Conservation (phyloP, 805 yeast genomes). For the Pichia manshurica region DNA sequence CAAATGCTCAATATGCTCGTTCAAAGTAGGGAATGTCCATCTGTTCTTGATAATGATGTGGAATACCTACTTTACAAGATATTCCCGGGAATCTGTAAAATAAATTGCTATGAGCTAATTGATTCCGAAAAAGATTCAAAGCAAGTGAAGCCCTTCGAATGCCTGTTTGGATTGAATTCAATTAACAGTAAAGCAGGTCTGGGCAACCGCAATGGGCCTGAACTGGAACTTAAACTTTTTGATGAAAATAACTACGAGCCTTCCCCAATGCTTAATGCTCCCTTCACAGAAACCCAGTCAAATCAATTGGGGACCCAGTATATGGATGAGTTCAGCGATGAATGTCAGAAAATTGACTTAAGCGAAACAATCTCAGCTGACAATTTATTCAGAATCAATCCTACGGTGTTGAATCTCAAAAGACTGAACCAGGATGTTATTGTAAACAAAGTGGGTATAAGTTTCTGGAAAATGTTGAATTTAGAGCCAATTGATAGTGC, state of each 20-base stretch:
- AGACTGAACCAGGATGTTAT: conserved; percentile 36
- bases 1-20: conserved; percentile 8
- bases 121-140: conserved; percentile 15
- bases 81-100: conserved; percentile 26
- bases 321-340: neutral
- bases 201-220: neutral
- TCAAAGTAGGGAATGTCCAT: conserved; percentile 20
- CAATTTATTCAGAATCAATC: conserved; percentile 31
- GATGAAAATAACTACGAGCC: conserved; percentile 34
- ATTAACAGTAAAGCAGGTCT: neutral
- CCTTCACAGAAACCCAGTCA: neutral
- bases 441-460: conserved; percentile 42
- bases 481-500: conserved; percentile 46
- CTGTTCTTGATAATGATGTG: conserved; percentile 17
- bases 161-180: conserved; percentile 19
- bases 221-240: conserved; percentile 11
- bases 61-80: conserved; percentile 19
- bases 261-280: conserved; percentile 25
- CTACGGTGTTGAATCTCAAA: conserved; percentile 33
- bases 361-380: conserved; percentile 16
- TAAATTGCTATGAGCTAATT: conserved; percentile 23
- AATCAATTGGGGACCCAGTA: neutral
- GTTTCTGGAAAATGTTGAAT: conserved; percentile 53
- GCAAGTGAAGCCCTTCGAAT: conserved; percentile 21
- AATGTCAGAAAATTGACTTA: conserved; percentile 5